A percentile compares a stretch with the other conserved stretches of the same genome.
These are phyloP conservation scores for Phytophthora sojae DNA, from an alignment of 352 stramenopile species.

Conservation along the genomic window DNA sequence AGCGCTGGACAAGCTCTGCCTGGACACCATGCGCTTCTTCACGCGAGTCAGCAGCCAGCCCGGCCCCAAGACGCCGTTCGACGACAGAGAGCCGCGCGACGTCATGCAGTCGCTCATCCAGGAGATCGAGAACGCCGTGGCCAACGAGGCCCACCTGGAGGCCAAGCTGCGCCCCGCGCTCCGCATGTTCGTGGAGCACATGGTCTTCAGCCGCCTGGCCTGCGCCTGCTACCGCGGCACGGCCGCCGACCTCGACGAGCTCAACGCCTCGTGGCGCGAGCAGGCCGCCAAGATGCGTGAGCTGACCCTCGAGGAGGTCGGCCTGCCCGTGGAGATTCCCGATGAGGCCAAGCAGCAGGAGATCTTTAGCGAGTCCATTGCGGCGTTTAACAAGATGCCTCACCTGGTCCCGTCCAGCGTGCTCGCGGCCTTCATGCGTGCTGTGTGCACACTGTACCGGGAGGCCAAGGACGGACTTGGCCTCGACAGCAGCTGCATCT, in stretches of 20 bases:
- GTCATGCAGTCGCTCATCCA: slow-evolving; percentile 78
- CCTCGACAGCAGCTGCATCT: slow-evolving; percentile 64
- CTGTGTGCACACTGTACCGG: slow-evolving; percentile 72
- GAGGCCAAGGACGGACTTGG: slow-evolving; percentile 60
- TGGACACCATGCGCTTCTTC: slow-evolving; percentile 70
- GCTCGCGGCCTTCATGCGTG: slow-evolving; percentile 63
- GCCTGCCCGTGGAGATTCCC: slow-evolving; percentile 52
- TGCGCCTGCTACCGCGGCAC: slow-evolving; percentile 67
- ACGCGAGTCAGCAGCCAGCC: slow-evolving; percentile 37
- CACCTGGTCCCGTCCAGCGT: slow-evolving; percentile 79
- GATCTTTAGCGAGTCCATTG: slow-evolving; percentile 64
- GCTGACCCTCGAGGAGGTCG: slow-evolving; percentile 64
- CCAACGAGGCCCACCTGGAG: slow-evolving; percentile 44
- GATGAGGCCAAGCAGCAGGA: slow-evolving; percentile 27
- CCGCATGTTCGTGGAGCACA: slow-evolving; percentile 71
- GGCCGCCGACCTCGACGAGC: slow-evolving; percentile 68
- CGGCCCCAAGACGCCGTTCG: slow-evolving; percentile 47
- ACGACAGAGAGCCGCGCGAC: slow-evolving; percentile 57
- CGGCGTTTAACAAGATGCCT: slow-evolving; percentile 74
- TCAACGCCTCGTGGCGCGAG: slow-evolving; percentile 72
- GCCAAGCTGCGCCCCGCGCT: slow-evolving; percentile 38
- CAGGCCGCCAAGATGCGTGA: slow-evolving; percentile 51
- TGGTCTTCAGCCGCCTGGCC: slow-evolving; percentile 76
- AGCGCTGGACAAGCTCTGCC: slow-evolving; percentile 68
- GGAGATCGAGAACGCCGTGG: slow-evolving; percentile 66